Conservation (phyloP, 768 basidiomycete species). For the Mycena vitilis region DNA sequence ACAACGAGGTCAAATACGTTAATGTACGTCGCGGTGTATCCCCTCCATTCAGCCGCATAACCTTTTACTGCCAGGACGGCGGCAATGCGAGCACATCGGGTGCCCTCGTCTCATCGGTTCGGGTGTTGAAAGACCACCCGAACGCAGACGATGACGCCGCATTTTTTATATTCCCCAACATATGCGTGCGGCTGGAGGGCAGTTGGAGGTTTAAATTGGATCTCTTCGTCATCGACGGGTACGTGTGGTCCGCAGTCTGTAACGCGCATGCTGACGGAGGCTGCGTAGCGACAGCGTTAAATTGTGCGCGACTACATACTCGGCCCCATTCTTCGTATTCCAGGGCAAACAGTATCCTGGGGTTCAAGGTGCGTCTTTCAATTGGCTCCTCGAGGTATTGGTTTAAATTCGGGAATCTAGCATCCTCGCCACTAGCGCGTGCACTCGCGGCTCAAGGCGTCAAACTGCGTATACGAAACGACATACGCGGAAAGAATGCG, state of each 20-base stretch:
- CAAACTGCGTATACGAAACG: slow-evolving; percentile 56
- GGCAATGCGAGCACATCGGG: slow-evolving; percentile 34
- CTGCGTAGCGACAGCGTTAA: slow-evolving; percentile 50
- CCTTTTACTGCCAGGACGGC: slow-evolving; percentile 19
- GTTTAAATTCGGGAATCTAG: slow-evolving; percentile 34
- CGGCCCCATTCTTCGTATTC: slow-evolving; percentile 59
- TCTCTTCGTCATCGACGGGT: slow-evolving; percentile 33
- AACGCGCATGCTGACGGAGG: neutral
- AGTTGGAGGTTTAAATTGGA: slow-evolving; percentile 36
- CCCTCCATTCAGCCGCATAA: neutral
- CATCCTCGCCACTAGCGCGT: slow-evolving; percentile 52
- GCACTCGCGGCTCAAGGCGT: slow-evolving; percentile 57
- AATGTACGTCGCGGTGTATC: slow-evolving; percentile 9
- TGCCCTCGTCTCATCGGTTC: slow-evolving; percentile 33
- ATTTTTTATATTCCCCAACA: slow-evolving; percentile 36
- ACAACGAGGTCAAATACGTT: slow-evolving; percentile 32
- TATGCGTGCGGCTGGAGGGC: slow-evolving; percentile 35
- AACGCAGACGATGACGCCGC: slow-evolving; percentile 34
- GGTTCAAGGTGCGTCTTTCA: slow-evolving; percentile 51
- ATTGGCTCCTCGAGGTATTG: neutral
- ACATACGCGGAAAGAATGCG: slow-evolving; percentile 39
- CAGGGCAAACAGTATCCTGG: slow-evolving; percentile 60
- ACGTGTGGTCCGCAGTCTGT: neutral
- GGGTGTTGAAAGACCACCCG: slow-evolving; percentile 35
- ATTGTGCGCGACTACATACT: slow-evolving; percentile 53